Percentiles rank a stretch among this genome's conserved stretches.
Evolutionary conservation across 169 alveolate genomes (phyloP).

Genomic region (Cryptosporidium sp.): DNA sequence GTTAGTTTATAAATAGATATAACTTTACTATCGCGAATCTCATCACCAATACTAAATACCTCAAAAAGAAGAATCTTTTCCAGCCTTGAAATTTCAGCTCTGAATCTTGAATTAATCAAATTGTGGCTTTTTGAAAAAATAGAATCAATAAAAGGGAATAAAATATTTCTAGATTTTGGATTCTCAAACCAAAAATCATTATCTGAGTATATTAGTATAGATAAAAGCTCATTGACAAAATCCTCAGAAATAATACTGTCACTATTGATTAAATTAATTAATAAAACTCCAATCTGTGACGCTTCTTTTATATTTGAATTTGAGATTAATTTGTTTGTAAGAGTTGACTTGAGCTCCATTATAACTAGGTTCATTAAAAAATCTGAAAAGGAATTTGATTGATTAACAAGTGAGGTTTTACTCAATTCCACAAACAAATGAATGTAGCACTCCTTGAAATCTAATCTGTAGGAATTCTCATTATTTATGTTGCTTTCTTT

Average conservation of each 20-base stretch:
- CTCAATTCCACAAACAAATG: neutral
- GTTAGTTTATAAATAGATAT: constrained; percentile 8
- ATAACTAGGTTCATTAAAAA: constrained; percentile 1
- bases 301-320: neutral
- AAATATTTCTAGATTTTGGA: neutral
- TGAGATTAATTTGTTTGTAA: neutral
- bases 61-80: constrained; percentile 8
- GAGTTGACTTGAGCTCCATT: neutral
- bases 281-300: neutral
- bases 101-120: neutral
- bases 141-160: constrained; percentile 9
- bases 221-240: neutral
- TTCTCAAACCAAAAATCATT: constrained; percentile 16
- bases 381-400: neutral
- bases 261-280: neutral
- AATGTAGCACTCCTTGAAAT: neutral
- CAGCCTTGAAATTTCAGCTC: neutral
- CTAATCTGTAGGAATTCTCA: neutral
- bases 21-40: neutral
- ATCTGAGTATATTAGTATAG: neutral
- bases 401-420: neutral
- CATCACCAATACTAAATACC: neutral
- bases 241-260: neutral
- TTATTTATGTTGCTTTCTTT: neutral
- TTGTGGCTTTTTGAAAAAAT: neutral